Percentiles rank a stretch among this genome's conserved stretches.
phyloP scores from a whole-genome alignment of 2,329 filamentous ascomycete genomes.

The Colletotrichum tanaceti region DNA sequence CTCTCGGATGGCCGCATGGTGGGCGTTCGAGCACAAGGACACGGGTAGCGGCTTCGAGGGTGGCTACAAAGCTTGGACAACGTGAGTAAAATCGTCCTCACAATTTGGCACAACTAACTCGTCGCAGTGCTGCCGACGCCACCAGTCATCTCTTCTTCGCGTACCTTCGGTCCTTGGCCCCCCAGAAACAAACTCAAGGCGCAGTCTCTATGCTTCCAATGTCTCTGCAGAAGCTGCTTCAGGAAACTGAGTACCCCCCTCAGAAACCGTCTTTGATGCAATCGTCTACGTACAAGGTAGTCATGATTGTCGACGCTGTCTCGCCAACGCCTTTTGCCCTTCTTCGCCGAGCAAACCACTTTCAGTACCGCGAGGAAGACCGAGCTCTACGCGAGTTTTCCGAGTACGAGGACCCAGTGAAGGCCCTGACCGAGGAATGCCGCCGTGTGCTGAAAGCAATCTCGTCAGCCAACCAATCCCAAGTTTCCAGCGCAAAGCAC shows the following conservation, averaged over 20 bases:
- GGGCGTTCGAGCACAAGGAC: slow-evolving; percentile 94
- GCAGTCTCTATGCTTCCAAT: slow-evolving; percentile 89
- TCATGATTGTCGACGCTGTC: slow-evolving; percentile 96
- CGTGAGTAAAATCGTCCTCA: slow-evolving; percentile 60
- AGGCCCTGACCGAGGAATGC: slow-evolving; percentile 92
- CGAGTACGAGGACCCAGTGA: slow-evolving; percentile 87
- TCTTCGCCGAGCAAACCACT: slow-evolving; percentile 89
- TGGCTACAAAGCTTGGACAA: slow-evolving; percentile 89
- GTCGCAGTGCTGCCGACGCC: slow-evolving; percentile 84
- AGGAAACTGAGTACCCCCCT: slow-evolving; percentile 95
- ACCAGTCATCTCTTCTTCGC: slow-evolving; percentile 98
- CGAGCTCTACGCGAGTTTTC: slow-evolving; percentile 86
- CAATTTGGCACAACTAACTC: slow-evolving; percentile 46
- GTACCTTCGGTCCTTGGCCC: slow-evolving; percentile 89
- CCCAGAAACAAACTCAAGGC: slow-evolving; percentile 78
- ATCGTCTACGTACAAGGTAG: slow-evolving; percentile 84
- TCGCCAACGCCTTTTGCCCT: slow-evolving; percentile 95
- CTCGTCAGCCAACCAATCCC: slow-evolving; percentile 87
- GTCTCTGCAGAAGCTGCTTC: slow-evolving; percentile 88
- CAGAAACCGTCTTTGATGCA: slow-evolving; percentile 81
- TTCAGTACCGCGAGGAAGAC: slow-evolving; percentile 93
- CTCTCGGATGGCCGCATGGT: slow-evolving; percentile 96
- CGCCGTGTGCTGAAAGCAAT: slow-evolving; percentile 89
- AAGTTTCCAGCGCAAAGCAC: slow-evolving; percentile 75
- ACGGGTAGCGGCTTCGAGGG: slow-evolving; percentile 92